Evolutionary conservation across 2,329 filamentous ascomycete genomes (phyloP), one percentile per base, ranked within the genome.

Genomic region (Fusarium sp.): DNA sequence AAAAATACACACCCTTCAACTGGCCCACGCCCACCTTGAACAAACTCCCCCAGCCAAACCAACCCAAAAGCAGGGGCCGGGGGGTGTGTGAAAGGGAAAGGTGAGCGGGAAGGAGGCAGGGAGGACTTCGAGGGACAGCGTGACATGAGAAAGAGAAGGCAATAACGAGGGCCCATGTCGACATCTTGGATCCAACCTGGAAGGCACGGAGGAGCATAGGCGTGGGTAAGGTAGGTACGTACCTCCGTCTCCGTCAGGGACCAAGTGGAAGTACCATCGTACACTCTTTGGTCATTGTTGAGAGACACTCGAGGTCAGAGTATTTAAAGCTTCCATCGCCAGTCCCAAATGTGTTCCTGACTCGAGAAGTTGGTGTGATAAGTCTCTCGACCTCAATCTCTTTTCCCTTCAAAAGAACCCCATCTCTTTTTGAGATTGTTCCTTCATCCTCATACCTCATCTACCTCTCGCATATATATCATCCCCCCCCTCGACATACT

Each of bases 281-380:
- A 63, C 62, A 66, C 64, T 66, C 66, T 67, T 68, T 56, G 67
- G 67, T 69, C 71, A 67, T 66, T 57, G 75, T 74, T 76, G 72
- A 71, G 70, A 76, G 72, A 72, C 74, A 78, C 72, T 70, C 64
- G 63, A 66, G 71, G 61, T 65, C 63, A 52, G 68, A 78, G 70
- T 79, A 79, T 74, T 77, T 78, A 78, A 79, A 71, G 77, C 77
- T 78, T 79, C 77, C 76, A 75, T 77, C 73, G 77, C 77, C 77
- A 76, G 75, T 71, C 69, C 68, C 48, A 60, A 68, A 63, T 18
- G 39, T 50, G 37, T 39, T 14, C 65, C 29, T 67, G 61, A 50
- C 54, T 66, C 33, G 64, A 76, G 48, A 73, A 67, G 60, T 75
- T 71, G 74, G 64, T 71, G 70, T 67, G 67, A 71, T 63, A 78